Evolutionary conservation across 1,284 basidiomycete genomes (phyloP), one percentile per base, ranked within the genome.

Genomic region (Agroathelia rolfsii): DNA sequence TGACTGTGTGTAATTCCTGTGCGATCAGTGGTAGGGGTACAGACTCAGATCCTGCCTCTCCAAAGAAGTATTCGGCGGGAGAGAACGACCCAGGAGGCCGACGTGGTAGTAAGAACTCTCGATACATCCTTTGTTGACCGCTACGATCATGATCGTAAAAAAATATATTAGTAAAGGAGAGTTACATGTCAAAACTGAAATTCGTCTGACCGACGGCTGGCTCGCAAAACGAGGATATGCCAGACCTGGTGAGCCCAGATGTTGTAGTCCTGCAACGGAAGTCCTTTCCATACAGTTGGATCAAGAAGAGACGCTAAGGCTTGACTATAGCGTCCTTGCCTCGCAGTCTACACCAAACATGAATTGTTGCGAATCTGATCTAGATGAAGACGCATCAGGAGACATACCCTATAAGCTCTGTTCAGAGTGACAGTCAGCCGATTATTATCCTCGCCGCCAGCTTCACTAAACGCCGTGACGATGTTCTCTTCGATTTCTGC

Each of bases 241-340:
- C 84, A 87, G 22, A 86, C 66, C 47, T 79, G 70, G 35, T 66
- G 60, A 10, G 77, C 74, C 83, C 83, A 87, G 22, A 64, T 54
- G 18, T 60, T 57, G 51, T 81, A 81, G 49, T 81, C 76, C 24
- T 66, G 56, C 14, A 82, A 49, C 7, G 64, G 61, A 28, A 87
- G 55, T 5, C 76, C 72, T 4, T 64, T 59, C 83, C 84, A 87
- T 11, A 76, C 69, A 23, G 66, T 59, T 3, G 82, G 75, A 35
- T 79, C 70, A 9, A 87, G 56, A 12, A 87, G 61, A 23, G 68
- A 58, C n/a, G 68, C 56, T 22, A 86, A 54, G 3, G 74, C 72
- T 39, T 69, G 62, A 30, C 68, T 56, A 49, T 81, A 81, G 10
- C 62, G 53, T 5, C 83, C 83, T 52, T 76, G 73, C 38, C 83